Percentiles rank a stretch among this genome's conserved stretches.
Evolutionary conservation across 225 moss, liverwort and hornwort genomes (phyloP).

Genomic region (Physcomitrium patens): DNA sequence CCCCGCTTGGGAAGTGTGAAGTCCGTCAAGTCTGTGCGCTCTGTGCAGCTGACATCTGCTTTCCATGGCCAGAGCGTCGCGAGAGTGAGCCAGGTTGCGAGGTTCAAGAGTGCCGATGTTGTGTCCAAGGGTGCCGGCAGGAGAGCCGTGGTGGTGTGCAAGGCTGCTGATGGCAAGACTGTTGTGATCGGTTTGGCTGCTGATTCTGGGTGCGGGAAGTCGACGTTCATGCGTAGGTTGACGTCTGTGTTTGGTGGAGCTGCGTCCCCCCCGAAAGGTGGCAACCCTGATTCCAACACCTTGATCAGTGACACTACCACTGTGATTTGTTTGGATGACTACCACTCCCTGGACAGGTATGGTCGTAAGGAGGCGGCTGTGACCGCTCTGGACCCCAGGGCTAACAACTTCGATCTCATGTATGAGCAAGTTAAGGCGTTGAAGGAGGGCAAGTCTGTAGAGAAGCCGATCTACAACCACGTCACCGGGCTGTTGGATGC

Average conservation of each 20-base stretch:
- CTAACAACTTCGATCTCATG: constrained; percentile 98
- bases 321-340: constrained; percentile 92
- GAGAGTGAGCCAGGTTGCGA: constrained; percentile 40
- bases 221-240: constrained; percentile 93
- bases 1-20: constrained; percentile 11
- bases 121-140: constrained; percentile 19
- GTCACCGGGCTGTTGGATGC: constrained; percentile 87
- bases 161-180: constrained; percentile 49
- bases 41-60: constrained; percentile 34
- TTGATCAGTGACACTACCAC: constrained; percentile 91
- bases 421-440: constrained; percentile 99
- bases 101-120: constrained; percentile 5
- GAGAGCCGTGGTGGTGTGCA: constrained; percentile 83
- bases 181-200: constrained; percentile 90
- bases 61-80: constrained; percentile 56
- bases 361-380: constrained; percentile 94
- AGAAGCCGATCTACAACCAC: constrained; percentile 98
- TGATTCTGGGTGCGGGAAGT: constrained; percentile 95
- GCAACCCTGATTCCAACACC: constrained; percentile 95
- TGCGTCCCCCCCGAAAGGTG: constrained; percentile 66
- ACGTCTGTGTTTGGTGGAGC: constrained; percentile 93
- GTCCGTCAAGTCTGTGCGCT: neutral
- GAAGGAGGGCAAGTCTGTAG: constrained; percentile 77
- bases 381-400: constrained; percentile 82
- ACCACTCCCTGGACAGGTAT: constrained; percentile 91